These are phyloP conservation scores for Talaromyces funiculosus DNA, from an alignment of 2,329 filamentous ascomycete species.

Conservation along the genomic window DNA sequence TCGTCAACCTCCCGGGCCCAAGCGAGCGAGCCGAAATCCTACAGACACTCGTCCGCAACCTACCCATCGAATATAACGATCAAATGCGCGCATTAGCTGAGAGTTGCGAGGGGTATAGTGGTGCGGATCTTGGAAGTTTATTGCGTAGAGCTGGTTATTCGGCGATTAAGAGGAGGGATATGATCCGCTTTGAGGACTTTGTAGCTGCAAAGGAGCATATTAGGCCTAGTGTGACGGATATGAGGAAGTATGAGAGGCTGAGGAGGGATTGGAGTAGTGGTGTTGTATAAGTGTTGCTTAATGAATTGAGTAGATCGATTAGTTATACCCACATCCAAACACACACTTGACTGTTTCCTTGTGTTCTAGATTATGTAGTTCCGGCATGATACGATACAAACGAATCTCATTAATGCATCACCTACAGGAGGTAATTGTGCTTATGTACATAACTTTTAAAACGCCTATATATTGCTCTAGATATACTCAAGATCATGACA, in stretches of 20 bases:
- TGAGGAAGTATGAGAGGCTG: slow-evolving; percentile 53
- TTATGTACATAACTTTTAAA: slow-evolving; percentile 15
- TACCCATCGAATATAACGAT: slow-evolving; percentile 48
- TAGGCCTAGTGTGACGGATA: slow-evolving; percentile 50
- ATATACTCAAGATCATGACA: neutral
- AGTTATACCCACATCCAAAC: neutral
- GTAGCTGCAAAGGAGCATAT: slow-evolving; percentile 36
- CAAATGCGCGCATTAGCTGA: slow-evolving; percentile 60
- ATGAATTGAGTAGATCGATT: neutral
- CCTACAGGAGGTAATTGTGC: neutral
- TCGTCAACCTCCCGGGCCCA: slow-evolving; percentile 75
- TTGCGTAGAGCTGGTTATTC: slow-evolving; percentile 55
- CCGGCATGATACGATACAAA: no score
- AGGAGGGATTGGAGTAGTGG: slow-evolving; percentile 43
- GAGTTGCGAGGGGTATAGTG: slow-evolving; percentile 72
- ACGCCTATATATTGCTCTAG: slow-evolving; percentile 8
- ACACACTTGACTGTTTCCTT: no score
- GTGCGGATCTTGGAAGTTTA: slow-evolving; percentile 58
- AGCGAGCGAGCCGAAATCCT: slow-evolving; percentile 83
- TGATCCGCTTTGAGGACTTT: slow-evolving; percentile 44
- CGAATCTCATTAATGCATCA: neutral
- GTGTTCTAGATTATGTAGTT: neutral
- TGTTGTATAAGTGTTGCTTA: slow-evolving; percentile 3
- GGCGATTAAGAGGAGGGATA: slow-evolving; percentile 47
- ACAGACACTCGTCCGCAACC: slow-evolving; percentile 54